Percentiles rank a stretch among this genome's conserved stretches.
phyloP scores from a whole-genome alignment of 352 stramenopile genomes.

The Globisporangium abappressorium region DNA sequence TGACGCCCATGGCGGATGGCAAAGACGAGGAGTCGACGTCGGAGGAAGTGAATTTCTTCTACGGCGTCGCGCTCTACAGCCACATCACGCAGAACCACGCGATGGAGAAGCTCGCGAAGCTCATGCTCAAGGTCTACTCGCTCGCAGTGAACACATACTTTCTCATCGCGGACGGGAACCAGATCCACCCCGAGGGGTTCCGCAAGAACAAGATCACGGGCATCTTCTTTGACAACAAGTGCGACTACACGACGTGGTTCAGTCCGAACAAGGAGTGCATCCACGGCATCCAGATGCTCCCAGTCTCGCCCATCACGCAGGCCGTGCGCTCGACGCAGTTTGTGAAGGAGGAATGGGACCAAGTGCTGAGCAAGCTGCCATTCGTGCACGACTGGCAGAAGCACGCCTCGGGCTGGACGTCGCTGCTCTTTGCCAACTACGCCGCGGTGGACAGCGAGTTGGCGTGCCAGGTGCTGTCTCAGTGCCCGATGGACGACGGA shows the following conservation, averaged over 20 bases:
- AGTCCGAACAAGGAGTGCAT: conserved; percentile 72
- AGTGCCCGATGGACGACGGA: conserved; percentile 67
- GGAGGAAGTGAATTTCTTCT: conserved; percentile 71
- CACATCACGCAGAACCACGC: conserved; percentile 42
- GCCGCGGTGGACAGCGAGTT: conserved; percentile 35
- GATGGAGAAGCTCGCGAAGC: conserved; percentile 35
- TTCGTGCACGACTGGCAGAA: conserved; percentile 50
- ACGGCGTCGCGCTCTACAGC: conserved; percentile 50
- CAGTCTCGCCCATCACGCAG: conserved; percentile 51
- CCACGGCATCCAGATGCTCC: conserved; percentile 77
- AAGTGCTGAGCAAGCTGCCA: conserved; percentile 50
- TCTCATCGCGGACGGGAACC: conserved; percentile 39
- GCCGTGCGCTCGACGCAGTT: conserved; percentile 38
- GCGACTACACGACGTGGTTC: conserved; percentile 75
- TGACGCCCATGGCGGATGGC: conserved; percentile 66
- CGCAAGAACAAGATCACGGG: conserved; percentile 68
- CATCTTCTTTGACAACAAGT: conserved; percentile 78
- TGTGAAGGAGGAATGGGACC: conserved; percentile 59
- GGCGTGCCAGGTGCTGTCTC: conserved; percentile 34
- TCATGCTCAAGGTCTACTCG: conserved; percentile 61
- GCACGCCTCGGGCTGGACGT: conserved; percentile 50
- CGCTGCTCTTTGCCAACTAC: conserved; percentile 63
- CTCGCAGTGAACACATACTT: conserved; percentile 70
- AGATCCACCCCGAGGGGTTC: conserved; percentile 48
- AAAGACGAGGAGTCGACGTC: conserved; percentile 73